These are phyloP conservation scores for Ustilago trichophora DNA, from an alignment of 1,284 basidiomycete species.

Conservation along the genomic window DNA sequence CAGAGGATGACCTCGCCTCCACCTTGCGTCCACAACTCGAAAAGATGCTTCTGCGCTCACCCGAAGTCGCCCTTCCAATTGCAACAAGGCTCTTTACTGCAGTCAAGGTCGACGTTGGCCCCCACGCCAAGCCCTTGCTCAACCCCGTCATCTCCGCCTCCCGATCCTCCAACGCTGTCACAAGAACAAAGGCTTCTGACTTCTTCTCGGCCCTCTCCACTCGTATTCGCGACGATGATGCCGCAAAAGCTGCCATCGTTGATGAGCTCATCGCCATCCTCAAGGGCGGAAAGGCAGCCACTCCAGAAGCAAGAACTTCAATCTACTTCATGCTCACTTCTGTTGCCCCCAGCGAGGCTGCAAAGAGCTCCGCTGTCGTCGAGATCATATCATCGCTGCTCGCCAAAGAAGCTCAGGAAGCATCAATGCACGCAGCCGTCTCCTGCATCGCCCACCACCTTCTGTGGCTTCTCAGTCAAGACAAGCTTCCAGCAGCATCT, in stretches of 20 bases:
- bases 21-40: slow-evolving; percentile 59
- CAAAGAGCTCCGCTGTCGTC: slow-evolving; percentile 33
- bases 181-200: slow-evolving; percentile 40
- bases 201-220: slow-evolving; percentile 36
- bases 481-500: slow-evolving; percentile 17
- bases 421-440: slow-evolving; percentile 48
- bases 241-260: slow-evolving; percentile 21
- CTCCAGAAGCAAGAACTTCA: slow-evolving; percentile 52
- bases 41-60: slow-evolving; percentile 63
- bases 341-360: slow-evolving; percentile 21
- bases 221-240: slow-evolving; percentile 27
- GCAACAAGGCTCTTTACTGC: slow-evolving; percentile 41
- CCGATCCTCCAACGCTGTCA: slow-evolving; percentile 50
- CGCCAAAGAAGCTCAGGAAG: slow-evolving; percentile 57
- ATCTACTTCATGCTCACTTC: slow-evolving; percentile 52
- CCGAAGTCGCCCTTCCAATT: slow-evolving; percentile 55
- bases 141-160: slow-evolving; percentile 46
- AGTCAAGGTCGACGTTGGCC: slow-evolving; percentile 34
- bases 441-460: slow-evolving; percentile 44
- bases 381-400: slow-evolving; percentile 45
- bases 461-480: slow-evolving; percentile 23
- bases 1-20: slow-evolving; percentile 41
- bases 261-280: slow-evolving; percentile 51
- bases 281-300: slow-evolving; percentile 49
- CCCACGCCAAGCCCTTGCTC: slow-evolving; percentile 44